Evolutionary conservation across 768 basidiomycete genomes (phyloP).

Genomic region (Rhodotorula sphaerocarpa): DNA sequence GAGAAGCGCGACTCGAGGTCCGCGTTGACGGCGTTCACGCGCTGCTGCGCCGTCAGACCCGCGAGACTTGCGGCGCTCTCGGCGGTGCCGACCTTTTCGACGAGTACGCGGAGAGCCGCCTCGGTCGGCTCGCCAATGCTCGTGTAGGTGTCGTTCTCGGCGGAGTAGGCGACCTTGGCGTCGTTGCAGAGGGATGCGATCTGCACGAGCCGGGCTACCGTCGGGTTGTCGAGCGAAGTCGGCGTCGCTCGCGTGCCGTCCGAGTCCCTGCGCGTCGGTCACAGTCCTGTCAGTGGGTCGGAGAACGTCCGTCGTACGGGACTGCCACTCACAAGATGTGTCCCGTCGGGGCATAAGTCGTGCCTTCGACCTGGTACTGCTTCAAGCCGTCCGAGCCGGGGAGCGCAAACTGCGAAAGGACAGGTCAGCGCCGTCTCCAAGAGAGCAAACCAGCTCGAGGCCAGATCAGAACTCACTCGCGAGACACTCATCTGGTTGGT

Average conservation of each 20-base stretch:
- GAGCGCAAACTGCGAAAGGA: constrained; percentile 58
- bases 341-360: constrained; percentile 82
- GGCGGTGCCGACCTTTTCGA: constrained; percentile 77
- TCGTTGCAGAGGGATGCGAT: constrained; percentile 93
- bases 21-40: constrained; percentile 77
- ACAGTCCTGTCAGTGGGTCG: constrained; percentile 29
- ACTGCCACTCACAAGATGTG: constrained; percentile 49
- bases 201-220: constrained; percentile 58
- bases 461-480: constrained; percentile 38
- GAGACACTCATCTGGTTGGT: constrained; percentile 83
- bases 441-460: not conserved
- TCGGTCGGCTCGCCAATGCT: constrained; percentile 96
- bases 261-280: constrained; percentile 45
- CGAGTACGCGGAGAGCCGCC: constrained; percentile 87
- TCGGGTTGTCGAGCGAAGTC: constrained; percentile 19
- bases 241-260: constrained; percentile 52
- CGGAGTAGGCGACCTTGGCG: constrained; percentile 70
- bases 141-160: constrained; percentile 71
- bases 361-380: constrained; percentile 79
- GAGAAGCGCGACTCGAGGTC: constrained; percentile 65
- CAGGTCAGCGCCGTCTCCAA: not conserved
- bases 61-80: constrained; percentile 52
- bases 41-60: constrained; percentile 53
- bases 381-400: constrained; percentile 53
- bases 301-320: no score